phyloP scores from a whole-genome alignment of 2,329 filamentous ascomycete species.

The Helotiales sp. region DNA sequence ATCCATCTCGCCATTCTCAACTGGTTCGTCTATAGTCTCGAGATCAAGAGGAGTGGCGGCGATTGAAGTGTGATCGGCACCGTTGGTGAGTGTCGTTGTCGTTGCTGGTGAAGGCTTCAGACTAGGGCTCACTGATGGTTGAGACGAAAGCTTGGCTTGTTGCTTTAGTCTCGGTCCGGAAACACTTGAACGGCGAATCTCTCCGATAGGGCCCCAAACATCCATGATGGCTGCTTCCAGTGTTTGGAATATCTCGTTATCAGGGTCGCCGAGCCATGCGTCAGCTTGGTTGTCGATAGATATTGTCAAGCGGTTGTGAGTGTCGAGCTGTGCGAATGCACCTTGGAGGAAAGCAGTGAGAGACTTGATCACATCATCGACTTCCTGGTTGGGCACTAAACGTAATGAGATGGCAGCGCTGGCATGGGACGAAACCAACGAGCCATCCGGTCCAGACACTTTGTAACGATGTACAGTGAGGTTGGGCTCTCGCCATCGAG shows the following conservation, averaged over 20 bases:
- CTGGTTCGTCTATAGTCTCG: slow-evolving; percentile 1
- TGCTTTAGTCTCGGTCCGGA: slow-evolving; percentile 34
- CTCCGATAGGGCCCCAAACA: slow-evolving; percentile 69
- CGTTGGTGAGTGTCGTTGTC: slow-evolving; percentile 50
- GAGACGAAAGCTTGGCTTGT: slow-evolving; percentile 19
- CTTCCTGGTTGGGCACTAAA: slow-evolving; percentile 89
- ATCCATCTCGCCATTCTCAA: neutral
- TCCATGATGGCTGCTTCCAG: slow-evolving; percentile 82
- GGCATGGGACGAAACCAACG: slow-evolving; percentile 86
- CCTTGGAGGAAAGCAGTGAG: slow-evolving; percentile 67
- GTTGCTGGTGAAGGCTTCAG: slow-evolving; percentile 48
- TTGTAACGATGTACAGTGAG: slow-evolving; percentile 92
- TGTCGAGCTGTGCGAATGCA: slow-evolving; percentile 73
- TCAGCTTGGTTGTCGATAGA: slow-evolving; percentile 92
- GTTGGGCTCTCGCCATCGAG: slow-evolving; percentile 92
- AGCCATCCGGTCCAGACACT: slow-evolving; percentile 87
- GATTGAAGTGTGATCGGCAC: slow-evolving; percentile 38
- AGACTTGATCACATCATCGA: slow-evolving; percentile 69
- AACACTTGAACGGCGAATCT: slow-evolving; percentile 39
- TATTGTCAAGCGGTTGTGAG: slow-evolving; percentile 77
- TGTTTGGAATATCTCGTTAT: slow-evolving; percentile 86
- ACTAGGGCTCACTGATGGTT: slow-evolving; percentile 27
- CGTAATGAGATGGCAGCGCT: slow-evolving; percentile 87
- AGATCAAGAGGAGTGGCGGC: slow-evolving; percentile 28
- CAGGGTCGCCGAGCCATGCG: slow-evolving; percentile 91